Base-by-base conservation (phyloP, 2,329 filamentous ascomycete genomes). In the Ilyonectria mors-panacis region DNA sequence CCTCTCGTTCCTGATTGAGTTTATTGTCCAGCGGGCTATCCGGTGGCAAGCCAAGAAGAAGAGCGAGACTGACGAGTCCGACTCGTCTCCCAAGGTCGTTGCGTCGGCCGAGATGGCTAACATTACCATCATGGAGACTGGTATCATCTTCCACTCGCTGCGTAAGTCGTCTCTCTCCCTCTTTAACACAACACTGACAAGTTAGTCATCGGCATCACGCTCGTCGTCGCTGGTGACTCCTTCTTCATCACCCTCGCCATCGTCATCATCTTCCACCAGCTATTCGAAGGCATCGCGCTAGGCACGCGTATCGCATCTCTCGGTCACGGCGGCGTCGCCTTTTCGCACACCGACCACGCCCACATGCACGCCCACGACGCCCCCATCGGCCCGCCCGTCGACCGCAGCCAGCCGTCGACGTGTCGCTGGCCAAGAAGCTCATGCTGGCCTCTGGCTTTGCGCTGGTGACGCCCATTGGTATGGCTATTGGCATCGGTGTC, bases 401-500 rank as follows among this genome's bases (percentile, higher is more conserved):
- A 73, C 37, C 65, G 71, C 60, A 65, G 70, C 6, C 67, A 69
- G 5, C 53, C 60, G 4, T 71, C 63, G 6, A 70, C 69, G 69
- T 86, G 4, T 77, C 84, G 3, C 76, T 85, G 67, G 67, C 70
- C 65, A 83, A 84, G 67, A 92, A 94, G 76, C 79, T 89, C 5
- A 59, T 88, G 10, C 89, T 94, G 80, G 92, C 87, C 0, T 68
- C 79, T 1, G 84, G 85, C 0, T 95, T 94, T 73, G 87, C 91
- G 0, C 78, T 94, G 26, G 89, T 93, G 57, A 94, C 93, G 0
- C 93, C 93, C 0, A 81, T 94, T 21, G 93, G 93, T 5, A 95
- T 95, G 92, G 92, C 89, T 0, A 94, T 95, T 58, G 93, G 93
- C 0, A 89, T 94, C 23, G 91, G 91, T 1, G 91, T 93, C 2